Conservation (phyloP, 2,329 filamentous ascomycete species). For the Pseudogymnoascus sp. region DNA sequence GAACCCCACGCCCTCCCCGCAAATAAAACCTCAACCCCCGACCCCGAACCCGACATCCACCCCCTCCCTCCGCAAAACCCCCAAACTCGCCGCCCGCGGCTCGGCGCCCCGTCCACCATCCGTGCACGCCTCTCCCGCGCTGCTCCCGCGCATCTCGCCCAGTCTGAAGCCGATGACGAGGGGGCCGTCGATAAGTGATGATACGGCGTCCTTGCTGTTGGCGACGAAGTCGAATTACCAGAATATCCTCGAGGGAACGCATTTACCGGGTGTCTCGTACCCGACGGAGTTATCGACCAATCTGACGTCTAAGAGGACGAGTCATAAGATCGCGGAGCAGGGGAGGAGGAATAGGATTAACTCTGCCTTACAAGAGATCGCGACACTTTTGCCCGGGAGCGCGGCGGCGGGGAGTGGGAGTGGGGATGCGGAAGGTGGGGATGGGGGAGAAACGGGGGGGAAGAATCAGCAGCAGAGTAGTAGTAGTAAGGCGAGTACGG, state of each 20-base stretch:
- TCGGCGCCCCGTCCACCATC: slow-evolving; percentile 64
- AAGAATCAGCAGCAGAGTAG: slow-evolving; percentile 42
- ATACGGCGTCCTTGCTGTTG: slow-evolving; percentile 63
- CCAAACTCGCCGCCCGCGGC: slow-evolving; percentile 43
- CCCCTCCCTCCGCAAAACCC: slow-evolving; percentile 39
- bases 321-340: slow-evolving; percentile 96
- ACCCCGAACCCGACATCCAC: slow-evolving; percentile 39
- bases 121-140: slow-evolving; percentile 72
- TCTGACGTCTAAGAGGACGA: slow-evolving; percentile 90
- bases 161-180: slow-evolving; percentile 88
- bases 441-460: slow-evolving; percentile 36
- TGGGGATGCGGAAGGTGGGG: slow-evolving; percentile 37
- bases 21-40: slow-evolving; percentile 31
- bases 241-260: slow-evolving; percentile 89
- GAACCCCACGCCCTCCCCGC: slow-evolving; percentile 35
- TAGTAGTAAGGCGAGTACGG: slow-evolving; percentile 90
- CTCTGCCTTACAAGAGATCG: slow-evolving; percentile 83
- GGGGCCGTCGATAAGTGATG: slow-evolving; percentile 46
- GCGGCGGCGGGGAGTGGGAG: slow-evolving; percentile 24
- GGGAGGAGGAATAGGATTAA: slow-evolving; percentile 94
- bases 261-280: slow-evolving; percentile 81
- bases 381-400: slow-evolving; percentile 62
- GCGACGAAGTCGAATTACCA: slow-evolving; percentile 97
- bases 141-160: slow-evolving; percentile 83
- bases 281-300: slow-evolving; percentile 88